Evolutionary conservation across 805 yeast species (phyloP).

Genomic region (Sporopachydermia quercuum): DNA sequence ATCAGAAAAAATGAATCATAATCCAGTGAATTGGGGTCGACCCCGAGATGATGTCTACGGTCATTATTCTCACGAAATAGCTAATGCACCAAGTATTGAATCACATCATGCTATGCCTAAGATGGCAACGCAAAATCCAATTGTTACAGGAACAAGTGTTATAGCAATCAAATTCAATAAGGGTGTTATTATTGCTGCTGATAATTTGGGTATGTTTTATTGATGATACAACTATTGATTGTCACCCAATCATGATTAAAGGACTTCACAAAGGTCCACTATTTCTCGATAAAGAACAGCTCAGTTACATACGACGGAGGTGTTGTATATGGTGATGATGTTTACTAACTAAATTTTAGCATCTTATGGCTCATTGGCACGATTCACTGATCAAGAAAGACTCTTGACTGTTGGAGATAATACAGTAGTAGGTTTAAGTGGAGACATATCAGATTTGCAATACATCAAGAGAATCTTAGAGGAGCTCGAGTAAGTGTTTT

Average conservation of each 20-base stretch:
- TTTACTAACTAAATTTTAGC: constrained; percentile 16
- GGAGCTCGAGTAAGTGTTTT: constrained; percentile 37
- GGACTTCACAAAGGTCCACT: no score
- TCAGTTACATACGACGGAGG: no score
- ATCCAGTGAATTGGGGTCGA: constrained; percentile 92
- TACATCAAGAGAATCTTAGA: constrained; percentile 60
- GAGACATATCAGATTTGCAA: constrained; percentile 91
- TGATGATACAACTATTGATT: no score
- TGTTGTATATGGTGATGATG: no score
- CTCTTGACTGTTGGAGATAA: constrained; percentile 69
- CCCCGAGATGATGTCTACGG: constrained; percentile 80
- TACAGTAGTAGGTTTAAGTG: constrained; percentile 85
- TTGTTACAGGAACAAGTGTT: constrained; percentile 93
- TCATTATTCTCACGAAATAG: constrained; percentile 56
- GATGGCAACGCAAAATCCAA: constrained; percentile 85
- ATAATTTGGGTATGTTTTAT: constrained; percentile 51
- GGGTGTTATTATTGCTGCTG: constrained; percentile 93
- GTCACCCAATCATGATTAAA: no score
- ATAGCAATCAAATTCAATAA: constrained; percentile 78
- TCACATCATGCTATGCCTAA: constrained; percentile 38
- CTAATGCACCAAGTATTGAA: constrained; percentile 31
- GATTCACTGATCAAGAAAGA: constrained; percentile 78
- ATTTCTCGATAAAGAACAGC: no score
- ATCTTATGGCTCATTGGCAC: constrained; percentile 86
- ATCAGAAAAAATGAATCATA: constrained; percentile 91